Evolutionary conservation across 176 grass and related monocot species (phyloP), one percentile per base, ranked within the genome.

Genomic region (Phyllostachys edulis): DNA sequence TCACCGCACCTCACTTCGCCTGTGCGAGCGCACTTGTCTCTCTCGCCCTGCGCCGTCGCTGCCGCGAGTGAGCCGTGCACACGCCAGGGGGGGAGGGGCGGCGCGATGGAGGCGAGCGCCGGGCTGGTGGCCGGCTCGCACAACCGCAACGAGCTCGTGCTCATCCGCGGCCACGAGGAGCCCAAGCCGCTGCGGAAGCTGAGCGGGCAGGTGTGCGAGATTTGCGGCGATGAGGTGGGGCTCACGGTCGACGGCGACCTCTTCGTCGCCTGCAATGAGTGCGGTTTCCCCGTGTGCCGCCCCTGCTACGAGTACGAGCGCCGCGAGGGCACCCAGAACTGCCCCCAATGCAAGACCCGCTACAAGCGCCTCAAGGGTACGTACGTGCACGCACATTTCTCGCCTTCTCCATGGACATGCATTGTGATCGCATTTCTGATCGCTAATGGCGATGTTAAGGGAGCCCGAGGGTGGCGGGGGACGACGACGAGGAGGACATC

Each of bases 221-320:
- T 99, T 80, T 99, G 97, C 46, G 93, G 97, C 36, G 97, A 96
- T 41, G 91, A 85, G 71, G 88, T 99, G 26, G 97, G 97, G 10
- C 80, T 82, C 51, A 99, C 93, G 1, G 93, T 91, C 26, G 93
- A 96, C 77, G 97, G 97, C 49, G 93, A 94, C 60, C 85, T 99
- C 52, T 99, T 99, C 65, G 87, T 99, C 4, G 97, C 97, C 17
- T 96, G 97, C 88, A 96, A 99, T 74, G 97, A 99, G 91, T 99
- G 97, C 63, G 97, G 97, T 20, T 96, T 99, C 87, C 97, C 96
- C 2, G 97, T 96, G 17, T 99, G 97, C 92, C 89, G 97, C 42
- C 93, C 93, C 5, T 96, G 97, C 92, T 99, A 99, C 72, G 97
- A 99, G 86, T 99, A 99, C 47, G 97, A 99, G 90, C 88, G 97